Base-by-base conservation (phyloP, 2,329 filamentous ascomycete genomes). In the Beauveria sp. region DNA sequence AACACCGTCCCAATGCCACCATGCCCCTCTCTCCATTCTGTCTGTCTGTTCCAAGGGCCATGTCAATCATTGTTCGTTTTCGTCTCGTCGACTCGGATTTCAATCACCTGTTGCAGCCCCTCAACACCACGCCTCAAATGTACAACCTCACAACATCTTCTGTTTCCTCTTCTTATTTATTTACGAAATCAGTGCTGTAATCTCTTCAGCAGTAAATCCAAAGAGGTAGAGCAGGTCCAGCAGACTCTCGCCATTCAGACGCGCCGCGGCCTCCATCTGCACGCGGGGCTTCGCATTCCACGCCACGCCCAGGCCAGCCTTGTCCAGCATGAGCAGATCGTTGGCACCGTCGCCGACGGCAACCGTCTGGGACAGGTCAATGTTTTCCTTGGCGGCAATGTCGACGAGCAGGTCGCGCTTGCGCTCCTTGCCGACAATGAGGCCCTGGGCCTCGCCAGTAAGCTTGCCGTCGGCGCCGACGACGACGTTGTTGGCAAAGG, bases 231-330 rank as follows among this genome's bases (percentile, higher is more conserved):
- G 75, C 65, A 95, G 73, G 71, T 93, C 89, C 67, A 88, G 72
- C 71, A 95, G 74, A 65, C 81, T 89, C 63, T 84, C 80, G 24
- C 86, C 83, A 69, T 95, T 95, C 63, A 95, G 73, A 47, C 88
- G 80, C 16, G 86, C 86, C 30, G 86, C 85, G 2, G 90, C 90
- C 72, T 89, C 85, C 78, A 87, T 84, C 76, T 95, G 91, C 61
- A 95, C 90, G 62, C 86, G 81, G 2, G 90, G 89, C 78, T 95
- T 95, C 10, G 90, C 91, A 70, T 93, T 90, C 81, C 91, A 93
- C 2, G 90, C 90, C 3, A 95, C 86, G 22, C 90, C 91, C 43
- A 93, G 74, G 0, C 89, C 89, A 0, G 90, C 90, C 53, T 83
- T 82, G 9, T 79, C 81, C 80, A 95, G 85, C 90, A 95, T 95